These are phyloP conservation scores for Penicillium sp. DNA, from an alignment of 2,329 filamentous ascomycete species.

Conservation along the genomic window DNA sequence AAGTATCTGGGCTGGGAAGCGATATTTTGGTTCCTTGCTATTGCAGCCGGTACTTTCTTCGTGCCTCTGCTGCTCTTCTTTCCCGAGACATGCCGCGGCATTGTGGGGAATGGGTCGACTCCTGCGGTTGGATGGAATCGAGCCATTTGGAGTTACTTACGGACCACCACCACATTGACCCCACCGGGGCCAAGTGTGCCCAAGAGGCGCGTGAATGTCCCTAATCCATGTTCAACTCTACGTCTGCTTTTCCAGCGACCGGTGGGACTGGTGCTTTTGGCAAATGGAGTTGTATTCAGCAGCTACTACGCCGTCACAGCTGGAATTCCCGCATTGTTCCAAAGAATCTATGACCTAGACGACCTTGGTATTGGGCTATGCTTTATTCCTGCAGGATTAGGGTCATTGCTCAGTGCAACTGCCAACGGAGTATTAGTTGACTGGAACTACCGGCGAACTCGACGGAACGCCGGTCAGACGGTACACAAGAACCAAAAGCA, in stretches of 20 bases:
- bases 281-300: conserved; percentile 42
- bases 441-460: conserved; percentile 66
- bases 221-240: conserved; percentile 33
- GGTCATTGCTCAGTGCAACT: conserved; percentile 24
- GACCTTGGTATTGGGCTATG: conserved; percentile 42
- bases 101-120: conserved; percentile 35
- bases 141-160: conserved; percentile 17
- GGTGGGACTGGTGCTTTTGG: conserved; percentile 29
- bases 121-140: conserved; percentile 28
- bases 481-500: conserved; percentile 60
- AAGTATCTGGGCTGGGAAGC: conserved; percentile 50
- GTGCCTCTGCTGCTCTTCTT: conserved; percentile 25
- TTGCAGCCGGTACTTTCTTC: conserved; percentile 34
- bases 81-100: conserved; percentile 35
- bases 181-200: neutral
- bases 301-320: conserved; percentile 45
- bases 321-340: conserved; percentile 44
- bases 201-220: conserved; percentile 3
- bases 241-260: conserved; percentile 32
- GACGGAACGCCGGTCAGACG: conserved; percentile 49
- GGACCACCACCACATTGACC: neutral
- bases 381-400: conserved; percentile 29
- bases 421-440: conserved; percentile 47
- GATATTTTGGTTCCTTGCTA: conserved; percentile 55
- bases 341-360: conserved; percentile 41